Conservation (phyloP, 2,329 filamentous ascomycete genomes). For the Hypomyces rosellus region DNA sequence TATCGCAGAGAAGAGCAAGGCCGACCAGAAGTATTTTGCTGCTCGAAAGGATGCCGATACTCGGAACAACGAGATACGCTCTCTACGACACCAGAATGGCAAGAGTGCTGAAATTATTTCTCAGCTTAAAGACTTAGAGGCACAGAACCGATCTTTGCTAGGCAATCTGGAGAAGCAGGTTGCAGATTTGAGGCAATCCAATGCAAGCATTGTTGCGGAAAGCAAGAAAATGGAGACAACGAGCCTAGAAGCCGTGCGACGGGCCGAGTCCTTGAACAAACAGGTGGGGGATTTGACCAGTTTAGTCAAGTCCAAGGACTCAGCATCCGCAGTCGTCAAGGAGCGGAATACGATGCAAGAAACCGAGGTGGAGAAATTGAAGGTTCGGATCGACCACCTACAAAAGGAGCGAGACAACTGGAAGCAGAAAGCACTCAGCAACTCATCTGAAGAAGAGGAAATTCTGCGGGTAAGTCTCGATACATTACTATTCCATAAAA, state of each 20-base stretch:
- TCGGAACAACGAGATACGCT: constrained; percentile 71
- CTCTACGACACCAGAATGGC: constrained; percentile 72
- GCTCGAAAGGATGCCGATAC: constrained; percentile 92
- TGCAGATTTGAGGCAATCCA: constrained; percentile 71
- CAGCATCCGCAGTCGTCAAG: constrained; percentile 42
- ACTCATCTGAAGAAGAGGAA: constrained; percentile 75
- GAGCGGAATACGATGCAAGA: constrained; percentile 58
- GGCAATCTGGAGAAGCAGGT: constrained; percentile 88
- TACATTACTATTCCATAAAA: neutral
- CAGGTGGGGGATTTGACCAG: constrained; percentile 74
- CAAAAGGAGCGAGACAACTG: constrained; percentile 80
- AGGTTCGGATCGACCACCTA: constrained; percentile 67
- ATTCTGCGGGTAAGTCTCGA: constrained; percentile 73
- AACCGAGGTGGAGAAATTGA: constrained; percentile 72
- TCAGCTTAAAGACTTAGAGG: constrained; percentile 85
- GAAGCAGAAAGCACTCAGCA: constrained; percentile 76
- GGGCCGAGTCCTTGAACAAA: constrained; percentile 63
- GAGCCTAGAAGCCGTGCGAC: constrained; percentile 61
- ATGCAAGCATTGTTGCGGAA: constrained; percentile 64
- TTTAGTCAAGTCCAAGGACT: constrained; percentile 69
- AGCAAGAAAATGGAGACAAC: constrained; percentile 70
- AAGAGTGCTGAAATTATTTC: constrained; percentile 93
- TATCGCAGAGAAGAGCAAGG: constrained; percentile 86
- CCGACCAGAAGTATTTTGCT: constrained; percentile 96
- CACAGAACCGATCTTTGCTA: constrained; percentile 66